phyloP scores from a whole-genome alignment of 495 filamentous ascomycete species.

The Neurospora sp. region DNA sequence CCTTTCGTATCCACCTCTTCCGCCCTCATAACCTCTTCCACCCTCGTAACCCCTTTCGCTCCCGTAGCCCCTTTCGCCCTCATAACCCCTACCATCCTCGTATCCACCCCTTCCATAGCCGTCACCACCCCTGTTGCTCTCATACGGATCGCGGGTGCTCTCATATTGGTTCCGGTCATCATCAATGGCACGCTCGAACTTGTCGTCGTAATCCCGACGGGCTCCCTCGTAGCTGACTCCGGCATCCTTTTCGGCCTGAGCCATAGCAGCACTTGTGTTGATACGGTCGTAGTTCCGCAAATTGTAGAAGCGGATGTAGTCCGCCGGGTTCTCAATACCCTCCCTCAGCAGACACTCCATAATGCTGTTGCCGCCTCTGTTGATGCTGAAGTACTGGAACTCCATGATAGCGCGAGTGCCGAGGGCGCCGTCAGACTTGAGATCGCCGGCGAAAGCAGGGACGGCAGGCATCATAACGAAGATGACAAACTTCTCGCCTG shows the following conservation, averaged over 20 bases:
- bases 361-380: constrained; percentile 75
- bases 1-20: constrained; percentile 7
- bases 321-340: constrained; percentile 55
- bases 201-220: constrained; percentile 53
- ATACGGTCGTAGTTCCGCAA: constrained; percentile 88
- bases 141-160: not conserved
- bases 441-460: constrained; percentile 83
- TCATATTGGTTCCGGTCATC: not conserved
- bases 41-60: not conserved
- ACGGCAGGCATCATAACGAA: constrained; percentile 81
- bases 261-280: constrained; percentile 57
- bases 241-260: constrained; percentile 50
- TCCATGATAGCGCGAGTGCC: constrained; percentile 95
- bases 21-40: not conserved
- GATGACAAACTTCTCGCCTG: constrained; percentile 68
- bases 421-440: constrained; percentile 66
- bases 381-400: constrained; percentile 72
- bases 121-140: not conserved
- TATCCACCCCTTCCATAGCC: constrained; percentile 4
- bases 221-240: constrained; percentile 70
- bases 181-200: constrained; percentile 14
- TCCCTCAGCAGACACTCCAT: constrained; percentile 64
- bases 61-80: not conserved
- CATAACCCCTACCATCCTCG: constrained; percentile 6
- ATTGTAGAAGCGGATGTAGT: constrained; percentile 95